These are phyloP conservation scores for Trematosphaeria pertusa DNA, from an alignment of 2,329 filamentous ascomycete species.

Conservation along the genomic window DNA sequence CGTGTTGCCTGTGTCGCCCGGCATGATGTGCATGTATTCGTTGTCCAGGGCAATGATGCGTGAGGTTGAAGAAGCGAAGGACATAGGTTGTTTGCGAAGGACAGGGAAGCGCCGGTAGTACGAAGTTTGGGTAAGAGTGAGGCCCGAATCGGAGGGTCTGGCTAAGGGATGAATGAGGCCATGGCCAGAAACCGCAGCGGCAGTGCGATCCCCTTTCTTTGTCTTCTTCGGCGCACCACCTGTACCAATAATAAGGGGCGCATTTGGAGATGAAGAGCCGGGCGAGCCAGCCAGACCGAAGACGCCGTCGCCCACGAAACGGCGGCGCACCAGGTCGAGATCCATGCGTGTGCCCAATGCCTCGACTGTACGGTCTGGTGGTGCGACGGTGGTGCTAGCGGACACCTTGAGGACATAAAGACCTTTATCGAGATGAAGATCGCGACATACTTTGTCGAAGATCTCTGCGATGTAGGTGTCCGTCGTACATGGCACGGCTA, in stretches of 20 bases:
- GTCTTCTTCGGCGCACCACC: slow-evolving; percentile 58
- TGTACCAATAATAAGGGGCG: slow-evolving; percentile 63
- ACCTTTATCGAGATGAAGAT: slow-evolving; percentile 78
- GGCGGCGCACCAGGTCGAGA: slow-evolving; percentile 75
- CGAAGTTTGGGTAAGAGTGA: slow-evolving; percentile 45
- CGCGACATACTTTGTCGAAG: slow-evolving; percentile 78
- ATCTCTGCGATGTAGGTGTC: slow-evolving; percentile 86
- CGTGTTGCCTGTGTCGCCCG: slow-evolving; percentile 57
- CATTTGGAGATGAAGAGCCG: slow-evolving; percentile 73
- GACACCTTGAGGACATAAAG: slow-evolving; percentile 80
- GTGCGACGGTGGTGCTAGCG: slow-evolving; percentile 75
- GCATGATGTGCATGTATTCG: slow-evolving; percentile 87
- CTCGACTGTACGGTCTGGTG: slow-evolving; percentile 78
- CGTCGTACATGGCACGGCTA: slow-evolving; percentile 77
- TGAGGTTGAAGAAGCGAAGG: slow-evolving; percentile 77
- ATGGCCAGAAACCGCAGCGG: slow-evolving; percentile 59
- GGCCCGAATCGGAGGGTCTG: slow-evolving; percentile 58
- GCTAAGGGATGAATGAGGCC: slow-evolving; percentile 67
- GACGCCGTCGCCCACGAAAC: slow-evolving; percentile 77
- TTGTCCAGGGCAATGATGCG: slow-evolving; percentile 80
- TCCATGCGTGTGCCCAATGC: slow-evolving; percentile 78
- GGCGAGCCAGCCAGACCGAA: slow-evolving; percentile 73
- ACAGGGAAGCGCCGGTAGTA: slow-evolving; percentile 79
- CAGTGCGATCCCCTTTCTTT: slow-evolving; percentile 61
- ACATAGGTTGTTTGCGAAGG: slow-evolving; percentile 82